Evolutionary conservation across 208 protist genomes (phyloP).

Genomic region (Trypanosoma congolense): DNA sequence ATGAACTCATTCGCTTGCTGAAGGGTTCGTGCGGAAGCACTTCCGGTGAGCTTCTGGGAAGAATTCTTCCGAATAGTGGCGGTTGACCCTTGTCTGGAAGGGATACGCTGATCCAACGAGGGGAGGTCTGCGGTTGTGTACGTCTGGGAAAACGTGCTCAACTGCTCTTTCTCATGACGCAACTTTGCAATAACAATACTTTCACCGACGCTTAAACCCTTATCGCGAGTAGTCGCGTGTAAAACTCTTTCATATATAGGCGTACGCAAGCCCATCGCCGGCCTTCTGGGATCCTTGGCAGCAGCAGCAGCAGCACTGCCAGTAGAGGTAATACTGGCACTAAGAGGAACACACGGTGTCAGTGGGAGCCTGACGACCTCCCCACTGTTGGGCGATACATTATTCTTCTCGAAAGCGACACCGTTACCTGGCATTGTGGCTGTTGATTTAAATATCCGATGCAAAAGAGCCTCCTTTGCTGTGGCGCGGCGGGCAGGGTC

Average conservation of each 20-base stretch:
- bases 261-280: neutral
- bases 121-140: too few species aligned
- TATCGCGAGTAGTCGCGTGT: neutral
- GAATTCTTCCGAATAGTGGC: too few species aligned
- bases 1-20: too few species aligned
- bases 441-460: slow-evolving; percentile 52
- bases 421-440: neutral
- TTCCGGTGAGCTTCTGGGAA: too few species aligned
- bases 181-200: too few species aligned
- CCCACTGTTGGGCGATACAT: neutral
- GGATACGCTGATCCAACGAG: too few species aligned
- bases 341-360: neutral
- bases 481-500: slow-evolving; percentile 70
- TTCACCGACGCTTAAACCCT: too few species aligned
- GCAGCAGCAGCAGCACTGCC: neutral
- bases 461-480: slow-evolving; percentile 50
- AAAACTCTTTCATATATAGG: neutral
- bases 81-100: too few species aligned
- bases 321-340: neutral
- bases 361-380: neutral
- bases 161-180: too few species aligned
- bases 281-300: neutral
- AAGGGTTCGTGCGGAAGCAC: too few species aligned
- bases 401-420: neutral
- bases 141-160: too few species aligned